phyloP scores from a whole-genome alignment of 148 eudicot species.

The Linanthus parryae region DNA sequence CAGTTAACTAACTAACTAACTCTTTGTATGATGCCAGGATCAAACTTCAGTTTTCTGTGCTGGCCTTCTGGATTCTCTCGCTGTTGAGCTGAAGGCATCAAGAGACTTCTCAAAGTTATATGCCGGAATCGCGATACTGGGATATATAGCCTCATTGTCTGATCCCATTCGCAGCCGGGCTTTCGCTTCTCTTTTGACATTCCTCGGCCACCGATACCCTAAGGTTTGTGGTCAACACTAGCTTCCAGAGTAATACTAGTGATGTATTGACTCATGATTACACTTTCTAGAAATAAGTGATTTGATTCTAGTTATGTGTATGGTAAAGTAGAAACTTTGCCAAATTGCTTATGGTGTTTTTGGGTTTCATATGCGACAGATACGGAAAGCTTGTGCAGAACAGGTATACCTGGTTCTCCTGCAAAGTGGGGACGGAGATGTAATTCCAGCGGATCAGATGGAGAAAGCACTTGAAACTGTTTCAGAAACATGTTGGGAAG shows the following conservation, averaged over 20 bases:
- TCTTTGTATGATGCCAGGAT: no score
- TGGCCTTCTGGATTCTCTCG: conserved; percentile 63
- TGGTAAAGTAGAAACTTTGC: no score
- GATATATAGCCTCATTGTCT: conserved; percentile 70
- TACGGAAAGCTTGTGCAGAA: conserved; percentile 81
- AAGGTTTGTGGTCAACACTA: conserved; percentile 51
- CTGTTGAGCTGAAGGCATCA: conserved; percentile 65
- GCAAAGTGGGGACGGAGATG: conserved; percentile 52
- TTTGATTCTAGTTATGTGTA: background rate
- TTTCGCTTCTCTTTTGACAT: conserved; percentile 64
- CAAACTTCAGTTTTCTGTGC: conserved; percentile 62
- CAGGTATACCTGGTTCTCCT: conserved; percentile 87
- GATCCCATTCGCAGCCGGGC: conserved; percentile 59
- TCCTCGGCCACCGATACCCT: conserved; percentile 88
- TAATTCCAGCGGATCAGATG: conserved; percentile 48
- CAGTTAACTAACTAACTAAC: no score
- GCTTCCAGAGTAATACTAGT: background rate
- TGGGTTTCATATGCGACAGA: conserved; percentile 40
- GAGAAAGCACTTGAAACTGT: conserved; percentile 79
- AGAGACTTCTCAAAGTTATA: conserved; percentile 87
- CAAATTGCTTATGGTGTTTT: conserved; percentile 6
- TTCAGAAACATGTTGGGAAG: conserved; percentile 92
- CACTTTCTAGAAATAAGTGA: no score
- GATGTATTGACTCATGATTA: no score
- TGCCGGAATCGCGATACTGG: conserved; percentile 88